Base-by-base conservation (phyloP, 169 alveolate genomes). In the Haemoproteus tartakovskyi region DNA sequence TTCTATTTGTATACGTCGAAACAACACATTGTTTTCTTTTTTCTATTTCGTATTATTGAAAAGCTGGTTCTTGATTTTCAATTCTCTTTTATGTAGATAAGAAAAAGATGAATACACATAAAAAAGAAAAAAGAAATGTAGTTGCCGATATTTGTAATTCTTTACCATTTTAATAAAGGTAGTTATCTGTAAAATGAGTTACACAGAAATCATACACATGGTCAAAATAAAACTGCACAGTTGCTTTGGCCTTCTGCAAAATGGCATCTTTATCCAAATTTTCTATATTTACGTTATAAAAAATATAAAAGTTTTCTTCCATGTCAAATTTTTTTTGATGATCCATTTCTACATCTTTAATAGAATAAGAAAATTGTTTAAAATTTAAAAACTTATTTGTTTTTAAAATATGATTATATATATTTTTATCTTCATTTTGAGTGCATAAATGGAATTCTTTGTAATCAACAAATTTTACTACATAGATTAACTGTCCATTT, bases 391-490 rank as follows among this genome's bases (percentile, higher is more conserved):
- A 45, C 18, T 30, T n/a, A 43, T 56, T 30, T 0, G 26, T 74
- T 24, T 56, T 29, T 56, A 8, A 0, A 8, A 74, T 54, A 45
- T 43, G 14, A 27, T 56, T 22, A 38, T 74, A 74, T 19, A 56
- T 59, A 33, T 4, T 50, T 26, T 56, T 52, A 45, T 74, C 40
- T 16, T 5, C 19, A 4, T 57, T 74, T 74, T 56, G 62, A n/a
- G 84, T 74, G 22, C 36, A 33, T 74, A 56, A 27, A 24, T 56
- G 27, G 16, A 74, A 74, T 1, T 56, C 50, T n/a, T 14, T 16
- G 40, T 56, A 74, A 26, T 74, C 62, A 9, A 74, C 37, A 74
- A 43, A 74, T 47, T 74, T 74, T 5, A 74, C 47, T 27, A 74
- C 54, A 48, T 74, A 74, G 11, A 57, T 12, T 56, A 41, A 47